These are phyloP conservation scores for Luffa acutangula DNA, from an alignment of 306 rosid species.

Conservation along the genomic window DNA sequence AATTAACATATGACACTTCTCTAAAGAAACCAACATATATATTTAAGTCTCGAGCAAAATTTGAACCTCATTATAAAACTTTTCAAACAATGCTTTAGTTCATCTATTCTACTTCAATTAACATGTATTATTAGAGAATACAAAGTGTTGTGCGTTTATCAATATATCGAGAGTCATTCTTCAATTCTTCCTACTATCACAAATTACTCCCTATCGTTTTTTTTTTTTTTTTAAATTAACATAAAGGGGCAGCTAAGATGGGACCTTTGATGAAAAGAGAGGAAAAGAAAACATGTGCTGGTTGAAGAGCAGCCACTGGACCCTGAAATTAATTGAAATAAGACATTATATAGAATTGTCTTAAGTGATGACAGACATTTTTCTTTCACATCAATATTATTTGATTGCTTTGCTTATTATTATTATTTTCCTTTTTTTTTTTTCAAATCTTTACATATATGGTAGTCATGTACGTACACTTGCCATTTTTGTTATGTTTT, in stretches of 20 bases:
- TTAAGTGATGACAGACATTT: background rate
- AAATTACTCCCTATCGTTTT: too few species aligned
- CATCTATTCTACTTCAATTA: too few species aligned
- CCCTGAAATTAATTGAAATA: background rate
- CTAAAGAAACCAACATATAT: too few species aligned
- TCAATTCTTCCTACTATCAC: too few species aligned
- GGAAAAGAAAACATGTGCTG: background rate
- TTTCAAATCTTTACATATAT: background rate
- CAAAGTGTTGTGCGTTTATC: too few species aligned
- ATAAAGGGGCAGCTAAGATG: background rate
- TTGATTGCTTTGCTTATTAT: background rate
- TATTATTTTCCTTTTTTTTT: background rate
- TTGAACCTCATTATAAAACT: too few species aligned
- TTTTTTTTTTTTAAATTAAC: too few species aligned
- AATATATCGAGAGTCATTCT: too few species aligned
- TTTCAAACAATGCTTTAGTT: too few species aligned
- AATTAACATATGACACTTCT: too few species aligned
- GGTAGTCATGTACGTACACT: background rate
- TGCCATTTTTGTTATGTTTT: background rate
- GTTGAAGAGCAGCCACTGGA: background rate
- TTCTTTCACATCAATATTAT: conserved; percentile 3
- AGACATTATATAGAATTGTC: background rate
- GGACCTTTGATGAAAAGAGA: background rate
- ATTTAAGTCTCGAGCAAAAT: too few species aligned
- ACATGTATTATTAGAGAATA: too few species aligned